Conservation (phyloP, 2,329 filamentous ascomycete species). For the Alternaria novae-zelandiae region DNA sequence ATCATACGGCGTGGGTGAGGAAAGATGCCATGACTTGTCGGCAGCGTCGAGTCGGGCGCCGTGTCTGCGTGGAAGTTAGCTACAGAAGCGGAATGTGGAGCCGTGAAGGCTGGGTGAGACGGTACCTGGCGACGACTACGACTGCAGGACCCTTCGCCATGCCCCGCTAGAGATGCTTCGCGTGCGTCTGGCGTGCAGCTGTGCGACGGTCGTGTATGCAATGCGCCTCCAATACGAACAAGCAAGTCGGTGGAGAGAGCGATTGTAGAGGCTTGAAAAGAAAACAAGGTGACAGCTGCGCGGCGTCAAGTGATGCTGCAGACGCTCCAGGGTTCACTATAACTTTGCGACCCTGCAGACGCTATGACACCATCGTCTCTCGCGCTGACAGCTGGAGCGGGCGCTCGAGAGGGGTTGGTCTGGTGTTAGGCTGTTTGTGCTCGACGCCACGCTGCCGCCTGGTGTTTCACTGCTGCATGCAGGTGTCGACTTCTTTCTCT, state of each 20-base stretch:
- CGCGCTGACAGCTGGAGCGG: neutral
- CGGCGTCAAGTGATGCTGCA: conserved; percentile 8
- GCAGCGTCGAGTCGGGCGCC: conserved; percentile 92
- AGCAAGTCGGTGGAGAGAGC: neutral
- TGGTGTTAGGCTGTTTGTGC: neutral
- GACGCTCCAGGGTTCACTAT: conserved; percentile 12
- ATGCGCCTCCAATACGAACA: neutral
- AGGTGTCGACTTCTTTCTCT: neutral
- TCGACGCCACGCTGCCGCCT: neutral
- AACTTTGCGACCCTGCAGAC: conserved; percentile 21
- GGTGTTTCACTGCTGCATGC: neutral
- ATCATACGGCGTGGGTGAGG: conserved; percentile 92
- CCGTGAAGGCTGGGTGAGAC: conserved; percentile 13
- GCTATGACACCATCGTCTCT: conserved; percentile 30
- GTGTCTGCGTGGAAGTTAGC: conserved; percentile 64
- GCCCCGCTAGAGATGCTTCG: conserved; percentile 22
- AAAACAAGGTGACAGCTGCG: neutral
- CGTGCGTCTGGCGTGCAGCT: conserved; percentile 21
- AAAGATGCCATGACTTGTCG: conserved; percentile 93
- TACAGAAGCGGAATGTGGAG: conserved; percentile 7
- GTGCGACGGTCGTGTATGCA: conserved; percentile 15
- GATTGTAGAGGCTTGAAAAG: neutral
- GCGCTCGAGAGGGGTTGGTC: neutral
- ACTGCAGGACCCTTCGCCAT: conserved; percentile 57
- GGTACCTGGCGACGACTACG: conserved; percentile 58